Evolutionary conservation across 371 early-diverging fungal species (phyloP), one percentile per base, ranked within the genome.

Genomic region (Circinella minor): DNA sequence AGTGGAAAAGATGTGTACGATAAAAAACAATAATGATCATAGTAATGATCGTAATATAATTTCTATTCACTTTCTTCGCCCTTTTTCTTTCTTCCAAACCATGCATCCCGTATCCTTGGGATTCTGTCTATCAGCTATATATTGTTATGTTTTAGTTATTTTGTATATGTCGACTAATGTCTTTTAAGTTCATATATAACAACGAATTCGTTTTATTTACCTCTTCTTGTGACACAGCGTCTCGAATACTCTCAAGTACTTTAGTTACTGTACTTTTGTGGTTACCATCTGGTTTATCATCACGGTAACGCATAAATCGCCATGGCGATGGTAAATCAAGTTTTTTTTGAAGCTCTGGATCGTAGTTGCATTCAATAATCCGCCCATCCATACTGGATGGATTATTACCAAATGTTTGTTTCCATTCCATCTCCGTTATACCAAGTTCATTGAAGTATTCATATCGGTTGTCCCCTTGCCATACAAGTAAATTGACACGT

Each of bases 281-380:
- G 74, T 98, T 98, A 5, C 90, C 95, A 39, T 90, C 86, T 0
- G 80, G 77, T 75, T 98, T 98, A 77, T 98, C 98, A 48, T 90
- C 87, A 70, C 98, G 88, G 71, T 92, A 92, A 46, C 95, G 86
- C 88, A 96, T 87, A 67, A 96, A 92, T 36, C 87, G 75, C 98
- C 98, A 98, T 6, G 85, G 83, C 7, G 81, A 81, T 18, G 55
- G 69, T 34, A 85, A 71, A 18, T 75, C 61, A 14, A 73, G 63
- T 11, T 83, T 77, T 34, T 83, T 75, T 54, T 78, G 76, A 27
- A 79, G 68, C 4, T 78, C 73, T 0, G 89, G 88, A 54, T 93
- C 88, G 63, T 82, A 90, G 55, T 80, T 82, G 37, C 86, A 91
- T 71, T 95, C 95, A 17, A 91, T 87, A 43, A 95, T 86, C 7